Conservation (phyloP, 305 asterid genomes). For the Euphrasia arctica region DNA sequence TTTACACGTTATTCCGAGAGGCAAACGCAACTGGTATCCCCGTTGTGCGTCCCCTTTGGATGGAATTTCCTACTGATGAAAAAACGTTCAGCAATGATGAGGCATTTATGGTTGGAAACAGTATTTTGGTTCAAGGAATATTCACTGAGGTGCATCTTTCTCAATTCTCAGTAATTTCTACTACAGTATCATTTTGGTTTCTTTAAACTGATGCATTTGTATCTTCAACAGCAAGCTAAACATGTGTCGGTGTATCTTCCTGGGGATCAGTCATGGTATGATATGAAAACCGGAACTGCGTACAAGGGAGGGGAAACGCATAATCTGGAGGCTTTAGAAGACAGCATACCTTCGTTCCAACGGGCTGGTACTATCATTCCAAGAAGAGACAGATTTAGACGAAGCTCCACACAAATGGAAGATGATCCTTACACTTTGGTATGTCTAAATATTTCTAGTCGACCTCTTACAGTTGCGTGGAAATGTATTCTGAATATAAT, state of each 20-base stretch:
- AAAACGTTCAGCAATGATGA: slow-evolving; percentile 83
- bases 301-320: slow-evolving; percentile 74
- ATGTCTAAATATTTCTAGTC: slow-evolving; percentile 1
- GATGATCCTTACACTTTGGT: slow-evolving; percentile 98
- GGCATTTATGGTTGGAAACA: slow-evolving; percentile 94
- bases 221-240: slow-evolving; percentile 60
- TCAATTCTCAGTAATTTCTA: slow-evolving; percentile 13
- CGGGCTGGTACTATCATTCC: slow-evolving; percentile 96
- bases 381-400: slow-evolving; percentile 85
- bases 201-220: slow-evolving; percentile 15
- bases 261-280: slow-evolving; percentile 85
- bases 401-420: slow-evolving; percentile 96
- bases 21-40: slow-evolving; percentile 87
- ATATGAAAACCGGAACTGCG: slow-evolving; percentile 67
- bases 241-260: slow-evolving; percentile 87
- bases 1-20: slow-evolving; percentile 96
- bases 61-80: slow-evolving; percentile 95
- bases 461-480: not conserved
- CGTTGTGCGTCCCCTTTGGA: slow-evolving; percentile 94
- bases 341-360: slow-evolving; percentile 80
- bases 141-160: slow-evolving; percentile 59
- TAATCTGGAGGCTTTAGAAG: slow-evolving; percentile 72
- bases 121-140: slow-evolving; percentile 96
- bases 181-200: slow-evolving; percentile 3
- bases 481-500: not conserved